These are phyloP conservation scores for Kwoniella heveanensis DNA, from an alignment of 768 basidiomycete genomes.

Conservation along the genomic window DNA sequence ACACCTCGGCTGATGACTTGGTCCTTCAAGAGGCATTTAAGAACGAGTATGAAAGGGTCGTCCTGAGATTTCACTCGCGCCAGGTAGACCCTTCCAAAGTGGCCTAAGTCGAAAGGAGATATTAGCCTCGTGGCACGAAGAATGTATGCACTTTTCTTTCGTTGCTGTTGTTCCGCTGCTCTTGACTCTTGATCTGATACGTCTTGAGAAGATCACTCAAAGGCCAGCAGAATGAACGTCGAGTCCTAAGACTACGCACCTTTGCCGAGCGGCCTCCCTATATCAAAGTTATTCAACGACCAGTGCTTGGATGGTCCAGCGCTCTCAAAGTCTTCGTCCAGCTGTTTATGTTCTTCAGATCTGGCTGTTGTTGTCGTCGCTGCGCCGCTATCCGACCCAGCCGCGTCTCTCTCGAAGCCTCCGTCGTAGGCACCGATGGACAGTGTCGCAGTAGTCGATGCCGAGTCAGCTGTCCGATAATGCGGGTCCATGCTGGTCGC, in stretches of 20 bases:
- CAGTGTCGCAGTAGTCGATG: background rate
- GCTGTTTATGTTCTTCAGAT: constrained; percentile 53
- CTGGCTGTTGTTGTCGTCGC: constrained; percentile 65
- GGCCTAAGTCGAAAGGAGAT: too few species aligned
- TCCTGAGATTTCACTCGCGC: constrained; percentile 83
- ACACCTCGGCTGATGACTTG: constrained; percentile 86
- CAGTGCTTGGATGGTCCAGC: constrained; percentile 34
- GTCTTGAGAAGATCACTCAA: too few species aligned
- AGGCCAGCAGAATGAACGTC: too few species aligned
- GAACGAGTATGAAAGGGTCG: constrained; percentile 80
- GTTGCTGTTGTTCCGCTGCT: too few species aligned
- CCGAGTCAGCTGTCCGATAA: background rate
- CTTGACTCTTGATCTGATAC: too few species aligned
- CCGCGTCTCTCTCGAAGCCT: constrained; percentile 79
- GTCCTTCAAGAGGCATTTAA: constrained; percentile 95
- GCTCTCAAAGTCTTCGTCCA: constrained; percentile 63
- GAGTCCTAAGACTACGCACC: too few species aligned
- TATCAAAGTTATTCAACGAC: constrained; percentile 33
- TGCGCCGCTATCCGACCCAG: too few species aligned
- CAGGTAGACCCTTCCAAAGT: constrained; percentile 98
- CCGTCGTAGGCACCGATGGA: constrained; percentile 81
- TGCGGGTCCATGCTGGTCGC: too few species aligned
- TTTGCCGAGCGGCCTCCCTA: constrained; percentile 47
- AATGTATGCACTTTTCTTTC: too few species aligned
- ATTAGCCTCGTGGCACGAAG: too few species aligned